Evolutionary conservation across 495 filamentous ascomycete genomes (phyloP).

Genomic region (Talaromyces trachyspermus): DNA sequence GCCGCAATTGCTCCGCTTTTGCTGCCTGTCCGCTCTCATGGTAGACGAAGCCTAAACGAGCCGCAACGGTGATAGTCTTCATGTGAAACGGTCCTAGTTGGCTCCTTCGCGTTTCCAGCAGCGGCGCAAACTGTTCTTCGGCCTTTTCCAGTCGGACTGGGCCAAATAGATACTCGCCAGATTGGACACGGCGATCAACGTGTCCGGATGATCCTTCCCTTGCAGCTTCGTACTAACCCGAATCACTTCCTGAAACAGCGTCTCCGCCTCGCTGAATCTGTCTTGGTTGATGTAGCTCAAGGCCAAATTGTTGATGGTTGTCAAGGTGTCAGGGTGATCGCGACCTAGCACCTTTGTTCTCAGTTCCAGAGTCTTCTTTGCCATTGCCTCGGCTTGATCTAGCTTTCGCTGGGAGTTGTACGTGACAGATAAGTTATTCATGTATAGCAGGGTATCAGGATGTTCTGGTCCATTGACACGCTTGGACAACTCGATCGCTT

Average conservation of each 20-base stretch:
- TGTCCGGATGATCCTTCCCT: not conserved
- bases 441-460: slow-evolving; percentile 27
- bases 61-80: not conserved
- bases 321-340: not conserved
- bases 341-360: slow-evolving; percentile 21
- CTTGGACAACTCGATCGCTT: slow-evolving; percentile 14
- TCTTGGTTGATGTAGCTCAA: slow-evolving; percentile 1
- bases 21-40: not conserved
- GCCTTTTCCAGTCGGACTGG: slow-evolving; percentile 4
- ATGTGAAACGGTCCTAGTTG: not conserved
- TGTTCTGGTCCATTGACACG: slow-evolving; percentile 27
- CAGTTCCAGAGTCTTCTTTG: slow-evolving; percentile 11
- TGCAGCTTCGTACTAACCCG: slow-evolving; percentile 6
- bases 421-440: slow-evolving; percentile 13
- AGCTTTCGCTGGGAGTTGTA: not conserved
- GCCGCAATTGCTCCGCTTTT: not conserved
- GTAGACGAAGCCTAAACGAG: not conserved
- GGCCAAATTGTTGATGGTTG: slow-evolving; percentile 4
- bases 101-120: slow-evolving; percentile 13
- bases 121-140: slow-evolving; percentile 4
- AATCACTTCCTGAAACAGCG: slow-evolving; percentile 9
- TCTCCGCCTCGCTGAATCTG: slow-evolving; percentile 4
- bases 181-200: slow-evolving; percentile 5
- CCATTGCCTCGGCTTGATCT: slow-evolving; percentile 8
- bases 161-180: slow-evolving; percentile 3